Percentiles rank a stretch among this genome's conserved stretches.
Evolutionary conservation across 2,329 filamentous ascomycete species (phyloP).

Genomic region (Curvularia verruculosa): DNA sequence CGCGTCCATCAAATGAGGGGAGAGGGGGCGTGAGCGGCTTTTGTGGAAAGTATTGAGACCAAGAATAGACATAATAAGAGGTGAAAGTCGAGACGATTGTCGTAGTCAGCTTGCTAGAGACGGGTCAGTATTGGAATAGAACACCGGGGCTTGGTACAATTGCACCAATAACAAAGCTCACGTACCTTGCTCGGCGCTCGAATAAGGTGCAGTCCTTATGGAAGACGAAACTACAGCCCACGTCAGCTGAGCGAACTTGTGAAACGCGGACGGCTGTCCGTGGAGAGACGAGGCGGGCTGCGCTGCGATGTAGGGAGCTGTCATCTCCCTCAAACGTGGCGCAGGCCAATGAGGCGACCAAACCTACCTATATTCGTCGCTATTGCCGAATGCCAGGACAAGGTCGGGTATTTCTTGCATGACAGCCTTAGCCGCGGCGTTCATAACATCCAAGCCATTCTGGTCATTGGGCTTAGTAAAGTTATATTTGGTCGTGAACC

Average conservation of each 20-base stretch:
- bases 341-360: slow-evolving; percentile 1
- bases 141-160: slow-evolving; percentile 2
- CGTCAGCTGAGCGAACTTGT: slow-evolving; percentile 31
- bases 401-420: slow-evolving; percentile 85
- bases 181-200: slow-evolving; percentile 78
- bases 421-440: slow-evolving; percentile 83
- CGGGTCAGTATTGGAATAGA: slow-evolving; percentile 21
- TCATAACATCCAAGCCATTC: slow-evolving; percentile 90
- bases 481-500: slow-evolving; percentile 79
- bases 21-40: slow-evolving; percentile 72
- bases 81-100: slow-evolving; percentile 94
- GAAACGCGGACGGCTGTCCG: slow-evolving; percentile 19
- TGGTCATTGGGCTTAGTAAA: slow-evolving; percentile 94
- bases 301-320: slow-evolving; percentile 6
- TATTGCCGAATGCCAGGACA: slow-evolving; percentile 87
- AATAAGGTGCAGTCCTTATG: slow-evolving; percentile 83
- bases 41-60: slow-evolving; percentile 77
- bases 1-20: slow-evolving; percentile 90
- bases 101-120: slow-evolving; percentile 79
- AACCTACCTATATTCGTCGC: slow-evolving; percentile 83
- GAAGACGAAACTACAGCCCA: slow-evolving; percentile 77
- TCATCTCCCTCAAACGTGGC: slow-evolving; percentile 25
- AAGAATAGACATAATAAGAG: slow-evolving; percentile 83
- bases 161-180: slow-evolving; percentile 13
- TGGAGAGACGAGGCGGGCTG: slow-evolving; percentile 5